Conservation (phyloP, 2,329 filamentous ascomycete species). For the Pseudonectria foliicola region DNA sequence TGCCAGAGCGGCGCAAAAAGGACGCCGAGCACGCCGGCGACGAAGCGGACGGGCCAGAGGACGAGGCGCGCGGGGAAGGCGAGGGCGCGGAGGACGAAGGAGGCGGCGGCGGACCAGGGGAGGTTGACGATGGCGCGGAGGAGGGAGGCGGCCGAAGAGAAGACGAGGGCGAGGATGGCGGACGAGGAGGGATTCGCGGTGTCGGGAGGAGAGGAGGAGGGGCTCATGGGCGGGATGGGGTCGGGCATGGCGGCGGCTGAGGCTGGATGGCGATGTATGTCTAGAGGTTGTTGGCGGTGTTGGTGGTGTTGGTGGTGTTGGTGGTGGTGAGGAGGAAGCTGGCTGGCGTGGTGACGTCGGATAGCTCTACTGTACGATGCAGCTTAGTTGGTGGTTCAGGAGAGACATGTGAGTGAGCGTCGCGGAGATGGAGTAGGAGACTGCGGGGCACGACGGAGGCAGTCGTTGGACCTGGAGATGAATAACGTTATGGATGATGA, state of each 20-base stretch:
- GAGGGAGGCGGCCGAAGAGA: constrained; percentile 20
- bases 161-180: constrained; percentile 12
- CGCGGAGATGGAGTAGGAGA: no score
- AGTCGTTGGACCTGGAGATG: no score
- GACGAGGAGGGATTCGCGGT: constrained; percentile 7
- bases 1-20: constrained; percentile 32
- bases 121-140: constrained; percentile 21
- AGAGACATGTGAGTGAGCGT: no score
- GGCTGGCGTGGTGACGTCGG: no score
- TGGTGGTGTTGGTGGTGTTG: constrained; percentile 5
- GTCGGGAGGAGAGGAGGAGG: no score
- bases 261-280: no score
- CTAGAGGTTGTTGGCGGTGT: background rate
- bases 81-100: constrained; percentile 15
- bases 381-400: no score
- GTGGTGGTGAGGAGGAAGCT: no score
- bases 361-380: no score
- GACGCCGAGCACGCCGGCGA: constrained; percentile 21
- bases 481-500: no score
- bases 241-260: constrained; percentile 10
- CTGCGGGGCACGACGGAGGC: no score
- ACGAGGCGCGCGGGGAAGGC: constrained; percentile 25
- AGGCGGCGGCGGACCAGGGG: constrained; percentile 21
- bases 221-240: constrained; percentile 1
- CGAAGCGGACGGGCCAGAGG: constrained; percentile 22